phyloP scores from a whole-genome alignment of 495 filamentous ascomycete genomes.

The Trichoderma orchidacearum region DNA sequence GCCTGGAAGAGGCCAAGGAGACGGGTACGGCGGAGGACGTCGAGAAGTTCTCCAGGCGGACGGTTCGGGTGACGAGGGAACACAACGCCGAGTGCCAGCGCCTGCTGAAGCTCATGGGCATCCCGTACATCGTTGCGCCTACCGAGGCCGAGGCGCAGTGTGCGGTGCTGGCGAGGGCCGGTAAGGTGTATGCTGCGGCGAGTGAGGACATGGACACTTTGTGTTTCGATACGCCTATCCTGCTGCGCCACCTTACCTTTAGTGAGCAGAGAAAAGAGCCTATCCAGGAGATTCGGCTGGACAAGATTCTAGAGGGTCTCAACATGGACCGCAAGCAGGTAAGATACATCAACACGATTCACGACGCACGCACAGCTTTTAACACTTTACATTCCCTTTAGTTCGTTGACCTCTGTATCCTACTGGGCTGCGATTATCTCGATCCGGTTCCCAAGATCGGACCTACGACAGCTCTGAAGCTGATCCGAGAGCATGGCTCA shows the following conservation, averaged over 20 bases:
- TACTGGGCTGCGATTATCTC: slow-evolving; percentile 95
- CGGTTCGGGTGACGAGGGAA: slow-evolving; percentile 88
- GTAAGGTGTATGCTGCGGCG: slow-evolving; percentile 92
- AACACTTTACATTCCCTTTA: slow-evolving; percentile 15
- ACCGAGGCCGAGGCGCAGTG: slow-evolving; percentile 98
- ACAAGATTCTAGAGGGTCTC: slow-evolving; percentile 70
- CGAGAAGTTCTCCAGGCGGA: slow-evolving; percentile 93
- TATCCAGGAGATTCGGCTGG: slow-evolving; percentile 85
- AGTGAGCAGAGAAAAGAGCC: slow-evolving; percentile 95
- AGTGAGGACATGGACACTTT: slow-evolving; percentile 99
- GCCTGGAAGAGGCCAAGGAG: slow-evolving; percentile 89
- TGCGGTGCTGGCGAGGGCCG: slow-evolving; percentile 75
- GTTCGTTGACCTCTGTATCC: slow-evolving; percentile 97
- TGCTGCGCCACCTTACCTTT: slow-evolving; percentile 88
- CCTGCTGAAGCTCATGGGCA: slow-evolving; percentile 84
- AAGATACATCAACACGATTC: background rate
- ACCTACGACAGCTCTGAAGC: slow-evolving; percentile 74
- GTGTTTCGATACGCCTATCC: slow-evolving; percentile 84
- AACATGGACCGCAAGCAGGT: slow-evolving; percentile 77
- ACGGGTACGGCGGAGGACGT: slow-evolving; percentile 93
- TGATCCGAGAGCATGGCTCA: slow-evolving; percentile 79
- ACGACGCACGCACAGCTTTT: background rate
- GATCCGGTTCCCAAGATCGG: slow-evolving; percentile 93
- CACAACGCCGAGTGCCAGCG: slow-evolving; percentile 91
- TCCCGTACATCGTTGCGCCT: slow-evolving; percentile 87